Percentiles rank a stretch among this genome's conserved stretches.
Evolutionary conservation across 805 yeast genomes (phyloP).

Genomic region (Clavispora fructus): DNA sequence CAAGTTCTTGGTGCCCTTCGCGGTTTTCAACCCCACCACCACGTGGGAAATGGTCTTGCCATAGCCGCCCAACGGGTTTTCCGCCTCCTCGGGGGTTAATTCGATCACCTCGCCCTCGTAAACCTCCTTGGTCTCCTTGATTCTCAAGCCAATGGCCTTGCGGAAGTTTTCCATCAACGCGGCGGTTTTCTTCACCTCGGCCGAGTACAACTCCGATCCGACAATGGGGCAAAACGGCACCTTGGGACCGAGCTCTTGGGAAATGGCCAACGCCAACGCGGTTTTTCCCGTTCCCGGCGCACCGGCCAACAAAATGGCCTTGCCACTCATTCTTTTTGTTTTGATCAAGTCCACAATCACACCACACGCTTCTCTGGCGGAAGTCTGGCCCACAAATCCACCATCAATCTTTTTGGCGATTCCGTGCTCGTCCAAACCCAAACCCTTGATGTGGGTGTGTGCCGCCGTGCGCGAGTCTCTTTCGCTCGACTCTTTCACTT

Average conservation of each 20-base stretch:
- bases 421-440: slow-evolving; percentile 90
- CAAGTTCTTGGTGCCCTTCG: slow-evolving; percentile 83
- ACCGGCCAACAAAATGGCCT: slow-evolving; percentile 93
- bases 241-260: slow-evolving; percentile 94
- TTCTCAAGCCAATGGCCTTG: slow-evolving; percentile 92
- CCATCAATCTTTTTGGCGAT: slow-evolving; percentile 79
- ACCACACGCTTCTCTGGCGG: slow-evolving; percentile 90
- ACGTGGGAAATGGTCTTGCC: slow-evolving; percentile 96
- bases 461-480: slow-evolving; percentile 81
- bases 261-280: slow-evolving; percentile 90
- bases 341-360: slow-evolving; percentile 90
- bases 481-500: slow-evolving; percentile 53
- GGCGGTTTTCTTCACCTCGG: slow-evolving; percentile 97
- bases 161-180: slow-evolving; percentile 94
- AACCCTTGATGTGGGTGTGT: slow-evolving; percentile 93
- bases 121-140: slow-evolving; percentile 95
- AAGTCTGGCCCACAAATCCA: slow-evolving; percentile 76
- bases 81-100: slow-evolving; percentile 91
- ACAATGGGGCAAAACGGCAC: slow-evolving; percentile 98
- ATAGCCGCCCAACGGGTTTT: slow-evolving; percentile 94
- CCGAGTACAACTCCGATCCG: slow-evolving; percentile 88
- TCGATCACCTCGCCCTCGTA: slow-evolving; percentile 98
- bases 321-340: slow-evolving; percentile 88
- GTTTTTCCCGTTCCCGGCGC: slow-evolving; percentile 99
- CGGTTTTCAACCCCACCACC: slow-evolving; percentile 86